Base-by-base conservation (phyloP, 441 rosid genomes). In the Populus hybrid region DNA sequence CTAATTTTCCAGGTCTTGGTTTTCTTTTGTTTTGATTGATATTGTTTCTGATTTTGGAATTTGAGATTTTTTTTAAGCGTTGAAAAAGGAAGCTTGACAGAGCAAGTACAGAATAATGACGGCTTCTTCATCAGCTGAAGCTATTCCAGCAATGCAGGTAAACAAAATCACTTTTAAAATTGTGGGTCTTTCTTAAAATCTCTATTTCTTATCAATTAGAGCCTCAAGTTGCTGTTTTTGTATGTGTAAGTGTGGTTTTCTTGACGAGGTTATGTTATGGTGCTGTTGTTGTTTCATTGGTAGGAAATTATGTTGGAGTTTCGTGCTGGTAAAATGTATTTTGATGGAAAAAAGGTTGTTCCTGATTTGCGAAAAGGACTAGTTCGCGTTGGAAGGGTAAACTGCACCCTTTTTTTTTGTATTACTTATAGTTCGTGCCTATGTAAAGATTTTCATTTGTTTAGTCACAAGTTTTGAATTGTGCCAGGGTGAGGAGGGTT, bases 351-450 rank as follows among this genome's bases (percentile, higher is more conserved):
- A 73, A 89, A 84, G 80, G 99, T 94, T 75, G 87, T 90, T 72
- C 97, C 99, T 72, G 99, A 95, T 88, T 6, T 86, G 10, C 94
- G 97, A 9, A 95, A 91, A 84, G 99, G 99, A 46, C 93, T 95
- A 82, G 84, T 94, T 80, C 98, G 97, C 80, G 81, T 95, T 54
- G 87, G 87, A 63, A 87, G 93, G 91, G 98, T 95, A 91, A 79
- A 28, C 30, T 64, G 12, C 50, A 70, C 34, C 40, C 32, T 74
- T 50, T 35, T 12, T 10, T 16, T 59, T 59, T 34, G 9, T 38
- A 5, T 59, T 20, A 24, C 21, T 20, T 57, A 20, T 20, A 57
- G 23, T 18, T 57, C 10, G 10, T 57, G 63, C 63, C 10, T 7
- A 1, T 57, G 23, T 57, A 59, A 59, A 59, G 24, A 59, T 59